Base-by-base conservation (phyloP, 1,284 basidiomycete species). In the Chondrostereum purpureum region DNA sequence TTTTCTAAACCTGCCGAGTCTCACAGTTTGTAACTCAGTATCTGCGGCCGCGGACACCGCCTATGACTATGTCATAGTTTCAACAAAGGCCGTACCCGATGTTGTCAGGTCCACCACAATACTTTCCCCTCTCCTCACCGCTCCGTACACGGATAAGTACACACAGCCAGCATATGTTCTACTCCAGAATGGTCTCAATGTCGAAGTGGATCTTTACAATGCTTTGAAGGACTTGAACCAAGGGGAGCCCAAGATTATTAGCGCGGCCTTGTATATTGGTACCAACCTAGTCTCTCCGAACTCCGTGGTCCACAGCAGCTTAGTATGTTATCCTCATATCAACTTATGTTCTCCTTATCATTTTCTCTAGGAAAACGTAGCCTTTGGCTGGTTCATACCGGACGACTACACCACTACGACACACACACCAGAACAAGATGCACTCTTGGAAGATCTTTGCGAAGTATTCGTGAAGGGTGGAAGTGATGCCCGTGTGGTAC, bases 71-170 rank as follows among this genome's bases (percentile, higher is more conserved):
- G 80, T 88, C 11, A 60, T 90, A 10, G 62, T 89, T 44, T 73
- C 80, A 1, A 86, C 83, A 2, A 91, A 91, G 58, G 78, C 79
- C 3, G 64, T 90, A 2, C 88, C 88, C 0, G 88, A 91, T 53
- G 59, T 85, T 14, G 56, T 65, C 1, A 72, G 71, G 11, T 87
- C 80, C 3, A 65, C 81, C 0, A 59, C 64, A 11, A 63, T 89
- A 11, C 70, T 90, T 13, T 63, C 67, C 16, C 78, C 84, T 1
- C 64, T 84, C 1, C 65, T 90, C 19, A 67, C 69, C 0, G 49
- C 67, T 1, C 65, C 71, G 1, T 83, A 83, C 54, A 57, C 65
- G 3, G 68, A 72, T 4, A 55, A 55, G 13, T 63, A 72, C 50
- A 51, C 63, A 2, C 78, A 80, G 52, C 79, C 78, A 0, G 75